Evolutionary conservation across 148 eudicot genomes (phyloP).

Genomic region (Camellia lanceoleosa): DNA sequence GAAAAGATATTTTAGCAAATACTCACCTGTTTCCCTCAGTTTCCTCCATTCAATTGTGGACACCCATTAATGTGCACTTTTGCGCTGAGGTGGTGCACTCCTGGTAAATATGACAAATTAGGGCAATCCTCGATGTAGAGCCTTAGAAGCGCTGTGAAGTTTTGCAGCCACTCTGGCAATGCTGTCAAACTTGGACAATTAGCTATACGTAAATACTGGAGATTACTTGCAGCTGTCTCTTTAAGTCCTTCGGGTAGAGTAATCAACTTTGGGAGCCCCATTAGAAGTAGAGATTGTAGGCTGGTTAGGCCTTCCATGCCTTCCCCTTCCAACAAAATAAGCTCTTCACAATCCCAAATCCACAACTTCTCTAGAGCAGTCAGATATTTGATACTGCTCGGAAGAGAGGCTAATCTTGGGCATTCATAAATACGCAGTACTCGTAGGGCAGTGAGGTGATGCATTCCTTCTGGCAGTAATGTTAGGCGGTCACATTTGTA

Average conservation of each 20-base stretch:
- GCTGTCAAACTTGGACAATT: conserved; percentile 25
- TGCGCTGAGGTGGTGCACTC: conserved; percentile 17
- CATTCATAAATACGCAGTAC: conserved; percentile 33
- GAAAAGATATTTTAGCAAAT: conserved; percentile 10
- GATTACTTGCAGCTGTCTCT: conserved; percentile 21
- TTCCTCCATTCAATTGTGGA: conserved; percentile 11
- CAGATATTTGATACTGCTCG: conserved; percentile 28
- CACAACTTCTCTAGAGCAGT: conserved; percentile 34
- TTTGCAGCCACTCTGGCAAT: conserved; percentile 32
- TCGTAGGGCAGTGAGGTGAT: conserved; percentile 27
- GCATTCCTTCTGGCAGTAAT: conserved; percentile 28
- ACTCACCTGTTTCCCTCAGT: conserved; percentile 11
- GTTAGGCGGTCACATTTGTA: conserved; percentile 21
- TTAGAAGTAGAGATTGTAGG: conserved; percentile 24
- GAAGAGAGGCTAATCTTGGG: conserved; percentile 33
- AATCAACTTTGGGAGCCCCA: conserved; percentile 30
- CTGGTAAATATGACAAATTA: conserved; percentile 30
- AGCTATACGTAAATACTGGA: conserved; percentile 29
- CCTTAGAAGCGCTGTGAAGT: conserved; percentile 28
- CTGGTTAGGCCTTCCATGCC: conserved; percentile 33
- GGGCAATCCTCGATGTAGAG: conserved; percentile 36
- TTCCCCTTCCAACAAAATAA: conserved; percentile 29
- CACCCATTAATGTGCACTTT: conserved; percentile 16
- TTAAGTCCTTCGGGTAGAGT: conserved; percentile 31
- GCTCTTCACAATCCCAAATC: conserved; percentile 39